Conservation (phyloP, 441 rosid species). For the Pelargonium cotyledonis region DNA sequence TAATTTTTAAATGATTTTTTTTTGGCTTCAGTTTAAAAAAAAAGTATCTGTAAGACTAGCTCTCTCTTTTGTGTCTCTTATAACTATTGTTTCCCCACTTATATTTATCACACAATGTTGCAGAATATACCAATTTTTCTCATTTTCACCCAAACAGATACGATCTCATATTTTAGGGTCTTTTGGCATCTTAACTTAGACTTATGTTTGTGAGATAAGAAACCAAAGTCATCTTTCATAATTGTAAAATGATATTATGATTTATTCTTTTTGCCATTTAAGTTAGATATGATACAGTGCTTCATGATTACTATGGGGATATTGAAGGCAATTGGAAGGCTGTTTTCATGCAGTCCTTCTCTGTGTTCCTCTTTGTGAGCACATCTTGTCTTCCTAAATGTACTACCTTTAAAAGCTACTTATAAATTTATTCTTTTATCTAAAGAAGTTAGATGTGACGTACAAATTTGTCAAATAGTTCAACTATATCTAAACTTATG, state of each 20-base stretch:
- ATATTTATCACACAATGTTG: not conserved
- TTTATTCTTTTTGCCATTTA: not conserved
- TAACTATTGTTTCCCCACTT: not conserved
- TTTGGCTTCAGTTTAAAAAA: not conserved
- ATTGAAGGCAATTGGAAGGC: not conserved
- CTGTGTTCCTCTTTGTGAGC: not conserved
- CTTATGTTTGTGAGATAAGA: not conserved
- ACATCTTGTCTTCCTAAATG: not conserved
- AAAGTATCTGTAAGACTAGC: not conserved
- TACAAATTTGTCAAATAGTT: no score
- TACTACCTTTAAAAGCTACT: no score
- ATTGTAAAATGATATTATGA: not conserved
- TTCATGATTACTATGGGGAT: not conserved
- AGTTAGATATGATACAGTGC: not conserved
- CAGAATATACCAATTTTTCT: constrained; percentile 4
- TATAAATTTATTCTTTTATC: no score
- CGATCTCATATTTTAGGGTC: not conserved
- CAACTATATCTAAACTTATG: not conserved
- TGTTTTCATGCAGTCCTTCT: not conserved
- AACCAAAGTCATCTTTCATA: not conserved
- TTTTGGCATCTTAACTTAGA: constrained; percentile 2
- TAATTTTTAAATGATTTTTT: not conserved
- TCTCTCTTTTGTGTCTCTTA: not conserved
- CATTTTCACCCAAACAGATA: not conserved
- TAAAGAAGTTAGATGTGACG: no score